Evolutionary conservation across 1,139 yeast genomes (phyloP), one percentile per base, ranked within the genome.

Genomic region (Lipomyces yarrowii): DNA sequence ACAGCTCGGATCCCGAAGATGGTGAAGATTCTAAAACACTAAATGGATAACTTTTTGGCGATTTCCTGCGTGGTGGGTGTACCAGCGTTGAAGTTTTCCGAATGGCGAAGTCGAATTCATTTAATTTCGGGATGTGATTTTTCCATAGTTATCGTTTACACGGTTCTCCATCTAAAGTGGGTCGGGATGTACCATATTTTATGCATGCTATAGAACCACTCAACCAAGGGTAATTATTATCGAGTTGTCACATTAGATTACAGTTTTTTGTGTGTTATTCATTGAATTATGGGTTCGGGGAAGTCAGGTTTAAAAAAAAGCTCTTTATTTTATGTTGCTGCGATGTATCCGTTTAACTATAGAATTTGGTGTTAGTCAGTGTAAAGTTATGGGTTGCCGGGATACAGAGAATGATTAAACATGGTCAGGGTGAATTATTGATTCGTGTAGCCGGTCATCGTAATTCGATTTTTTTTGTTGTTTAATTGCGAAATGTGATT

Each of bases 1-100:
- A n/a, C 69, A 69, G 30, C 62, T 67, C 23, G 69, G 69, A 35
- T 21, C 21, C 52, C 57, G 66, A 21, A 59, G 66, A 61, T 65
- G 69, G 64, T 67, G 58, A 42, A 11, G 11, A 13, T 33, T 7
- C 23, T 42, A 18, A 6, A 4, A 6, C 15, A 37, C 48, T 42
- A 7, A 6, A 18, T 3, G 6, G 7, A n/a, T 18, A 21, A 42
- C 11, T 42, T 42, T 10, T 42, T 10, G 48, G 21, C 48, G 48
- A 42, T 15, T 42, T 10, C 21, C 23, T 4, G 23, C 11, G 21
- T 21, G 15, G 8, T 18, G 7, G 30, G 8, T 42, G 4, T 42
- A n/a, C 21, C 18, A n/a, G 48, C 18, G 48, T 42, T n/a, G 15
- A 42, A 11, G 11, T 42, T 42, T n/a, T 42, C 48, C n/a, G 23